Conservation (phyloP, 306 rosid genomes). For the Aeschynomene evenia region DNA sequence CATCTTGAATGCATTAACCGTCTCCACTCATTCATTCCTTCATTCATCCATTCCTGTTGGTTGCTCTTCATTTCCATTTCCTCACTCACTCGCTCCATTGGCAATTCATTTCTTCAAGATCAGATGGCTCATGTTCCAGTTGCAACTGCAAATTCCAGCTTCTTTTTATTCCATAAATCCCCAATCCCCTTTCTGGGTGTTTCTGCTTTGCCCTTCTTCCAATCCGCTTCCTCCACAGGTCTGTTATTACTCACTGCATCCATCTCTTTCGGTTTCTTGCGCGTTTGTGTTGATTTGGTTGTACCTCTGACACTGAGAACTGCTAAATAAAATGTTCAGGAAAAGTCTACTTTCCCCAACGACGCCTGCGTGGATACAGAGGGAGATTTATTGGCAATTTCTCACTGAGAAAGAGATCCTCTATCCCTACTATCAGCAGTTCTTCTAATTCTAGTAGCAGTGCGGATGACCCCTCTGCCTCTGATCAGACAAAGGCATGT, state of each 20-base stretch:
- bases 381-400: slow-evolving; percentile 28
- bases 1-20: slow-evolving; percentile 13
- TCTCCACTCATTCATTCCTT: slow-evolving; percentile 11
- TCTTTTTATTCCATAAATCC: slow-evolving; percentile 36
- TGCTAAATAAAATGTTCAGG: slow-evolving; percentile 51
- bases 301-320: too few relatives aligned
- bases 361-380: slow-evolving; percentile 40
- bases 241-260: slow-evolving; percentile 30
- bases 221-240: not conserved
- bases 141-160: slow-evolving; percentile 43
- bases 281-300: too few relatives aligned
- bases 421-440: slow-evolving; percentile 42
- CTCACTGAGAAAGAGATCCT: slow-evolving; percentile 30
- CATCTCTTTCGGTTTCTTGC: too few relatives aligned
- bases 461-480: slow-evolving; percentile 45
- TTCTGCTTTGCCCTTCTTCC: slow-evolving; percentile 51
- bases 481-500: slow-evolving; percentile 66
- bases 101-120: slow-evolving; percentile 22
- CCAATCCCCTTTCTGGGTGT: slow-evolving; percentile 35
- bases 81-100: too few relatives aligned
- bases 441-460: slow-evolving; percentile 58
- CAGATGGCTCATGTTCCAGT: slow-evolving; percentile 47
- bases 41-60: too few relatives aligned
- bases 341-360: slow-evolving; percentile 26
- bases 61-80: too few relatives aligned